Percentiles rank a stretch among this genome's conserved stretches.
Evolutionary conservation across 2,329 filamentous ascomycete genomes (phyloP).

Genomic region (Monosporascus ibericus): DNA sequence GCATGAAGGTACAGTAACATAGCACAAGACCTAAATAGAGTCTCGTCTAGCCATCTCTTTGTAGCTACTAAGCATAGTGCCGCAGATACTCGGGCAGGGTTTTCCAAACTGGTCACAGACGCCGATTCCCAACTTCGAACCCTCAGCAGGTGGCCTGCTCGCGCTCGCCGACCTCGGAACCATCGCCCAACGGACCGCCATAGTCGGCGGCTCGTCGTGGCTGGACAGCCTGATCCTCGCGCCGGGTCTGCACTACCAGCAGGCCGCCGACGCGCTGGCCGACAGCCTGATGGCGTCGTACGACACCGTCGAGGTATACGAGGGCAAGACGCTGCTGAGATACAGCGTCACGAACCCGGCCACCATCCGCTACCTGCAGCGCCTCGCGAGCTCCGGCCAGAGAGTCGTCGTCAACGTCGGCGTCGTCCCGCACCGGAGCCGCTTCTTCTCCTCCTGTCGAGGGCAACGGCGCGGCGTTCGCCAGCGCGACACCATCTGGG

Average conservation of each 20-base stretch:
- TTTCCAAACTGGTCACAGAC: constrained; percentile 38
- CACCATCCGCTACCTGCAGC: constrained; percentile 48
- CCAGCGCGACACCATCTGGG: constrained; percentile 23
- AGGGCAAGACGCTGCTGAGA: constrained; percentile 22
- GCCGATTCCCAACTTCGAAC: constrained; percentile 38
- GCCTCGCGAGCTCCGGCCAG: constrained; percentile 49
- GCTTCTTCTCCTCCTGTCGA: constrained; percentile 14
- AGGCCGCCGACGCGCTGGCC: constrained; percentile 46
- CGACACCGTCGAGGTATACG: constrained; percentile 31
- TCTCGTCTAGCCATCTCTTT: too few relatives aligned
- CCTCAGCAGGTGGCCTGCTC: constrained; percentile 49
- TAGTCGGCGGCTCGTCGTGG: constrained; percentile 50
- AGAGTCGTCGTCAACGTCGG: constrained; percentile 53
- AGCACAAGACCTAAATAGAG: too few relatives aligned
- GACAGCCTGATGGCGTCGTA: constrained; percentile 34
- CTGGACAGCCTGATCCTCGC: constrained; percentile 52
- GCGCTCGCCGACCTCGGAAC: constrained; percentile 54
- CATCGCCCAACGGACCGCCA: constrained; percentile 48
- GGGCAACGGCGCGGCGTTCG: constrained; percentile 19
- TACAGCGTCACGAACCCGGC: constrained; percentile 43
- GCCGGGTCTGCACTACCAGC: constrained; percentile 56
- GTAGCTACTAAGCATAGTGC: too few relatives aligned
- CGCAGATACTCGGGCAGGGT: constrained; percentile 14
- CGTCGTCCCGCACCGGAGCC: constrained; percentile 38
- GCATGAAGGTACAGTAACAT: too few relatives aligned